These are phyloP conservation scores for Madurella mycetomatis DNA, from an alignment of 2,329 filamentous ascomycete genomes.

Conservation along the genomic window DNA sequence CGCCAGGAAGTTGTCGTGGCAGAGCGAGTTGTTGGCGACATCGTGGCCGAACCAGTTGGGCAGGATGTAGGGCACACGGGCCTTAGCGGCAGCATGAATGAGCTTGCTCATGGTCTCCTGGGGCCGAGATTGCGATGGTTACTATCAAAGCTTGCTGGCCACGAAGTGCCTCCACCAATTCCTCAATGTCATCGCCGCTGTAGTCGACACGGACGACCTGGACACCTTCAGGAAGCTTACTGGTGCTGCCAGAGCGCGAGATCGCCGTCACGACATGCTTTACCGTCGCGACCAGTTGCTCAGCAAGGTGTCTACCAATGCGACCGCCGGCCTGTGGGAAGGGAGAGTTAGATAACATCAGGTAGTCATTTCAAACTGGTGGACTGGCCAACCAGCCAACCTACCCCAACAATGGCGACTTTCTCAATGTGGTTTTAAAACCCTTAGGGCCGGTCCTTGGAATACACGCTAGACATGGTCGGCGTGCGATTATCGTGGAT, in stretches of 20 bases:
- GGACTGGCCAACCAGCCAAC: neutral
- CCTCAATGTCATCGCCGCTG: constrained; percentile 19
- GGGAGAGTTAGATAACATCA: no score
- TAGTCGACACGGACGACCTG: constrained; percentile 38
- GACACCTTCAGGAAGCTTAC: constrained; percentile 38
- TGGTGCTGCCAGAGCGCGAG: constrained; percentile 40
- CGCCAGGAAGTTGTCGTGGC: neutral
- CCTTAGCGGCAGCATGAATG: constrained; percentile 39
- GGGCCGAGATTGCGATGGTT: constrained; percentile 35
- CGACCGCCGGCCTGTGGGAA: neutral
- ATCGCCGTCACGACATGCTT: constrained; percentile 38
- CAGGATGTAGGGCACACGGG: constrained; percentile 42
- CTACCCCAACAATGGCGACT: constrained; percentile 1
- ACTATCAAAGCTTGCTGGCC: constrained; percentile 37
- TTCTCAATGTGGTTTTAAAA: constrained; percentile 3
- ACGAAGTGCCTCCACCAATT: constrained; percentile 26
- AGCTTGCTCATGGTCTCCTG: constrained; percentile 38
- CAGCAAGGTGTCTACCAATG: neutral
- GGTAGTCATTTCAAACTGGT: no score
- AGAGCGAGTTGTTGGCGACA: neutral
- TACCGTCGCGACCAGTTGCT: no score
- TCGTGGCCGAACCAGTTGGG: constrained; percentile 40
- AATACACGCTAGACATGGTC: neutral
- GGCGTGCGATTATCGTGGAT: no score
- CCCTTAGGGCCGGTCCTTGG: constrained; percentile 1